phyloP scores from a whole-genome alignment of 208 protist species.

The Angomonas deanei region DNA sequence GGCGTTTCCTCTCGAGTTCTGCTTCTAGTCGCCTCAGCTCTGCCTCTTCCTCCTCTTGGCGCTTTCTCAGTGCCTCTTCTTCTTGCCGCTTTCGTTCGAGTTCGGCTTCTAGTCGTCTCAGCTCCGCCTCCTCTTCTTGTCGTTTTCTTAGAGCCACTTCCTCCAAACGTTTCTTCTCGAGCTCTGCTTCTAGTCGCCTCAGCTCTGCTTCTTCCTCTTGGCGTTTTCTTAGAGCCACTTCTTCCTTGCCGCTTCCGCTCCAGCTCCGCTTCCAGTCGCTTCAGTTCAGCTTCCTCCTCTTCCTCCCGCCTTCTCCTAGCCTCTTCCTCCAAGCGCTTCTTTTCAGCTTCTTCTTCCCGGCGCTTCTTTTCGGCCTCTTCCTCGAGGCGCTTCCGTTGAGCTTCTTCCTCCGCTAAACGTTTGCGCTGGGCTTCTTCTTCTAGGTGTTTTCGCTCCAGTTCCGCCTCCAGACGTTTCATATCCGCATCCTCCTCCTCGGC shows the following conservation, averaged over 20 bases:
- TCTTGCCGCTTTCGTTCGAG: not conserved
- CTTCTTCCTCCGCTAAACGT: not conserved
- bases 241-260: too few relatives aligned
- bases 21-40: not conserved
- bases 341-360: not conserved
- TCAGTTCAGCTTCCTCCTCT: not conserved
- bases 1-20: slow-evolving; percentile 8
- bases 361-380: slow-evolving; percentile 3
- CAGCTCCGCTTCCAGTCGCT: too few relatives aligned
- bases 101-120: not conserved
- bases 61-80: slow-evolving; percentile 9
- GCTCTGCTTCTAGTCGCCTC: not conserved
- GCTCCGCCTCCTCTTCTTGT: slow-evolving; percentile 1
- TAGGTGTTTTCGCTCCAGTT: slow-evolving; percentile 1
- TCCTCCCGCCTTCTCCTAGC: not conserved
- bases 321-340: not conserved
- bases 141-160: not conserved
- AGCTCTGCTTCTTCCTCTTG: not conserved
- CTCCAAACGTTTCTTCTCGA: not conserved
- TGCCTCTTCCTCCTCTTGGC: slow-evolving; percentile 5
- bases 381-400: not conserved
- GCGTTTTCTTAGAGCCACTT: not conserved
- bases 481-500: slow-evolving; percentile 4
- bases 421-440: too few relatives aligned
- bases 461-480: not conserved